Base-by-base conservation (phyloP, 129 eudicot genomes). In the carrot (Daucus carota) region DNA sequence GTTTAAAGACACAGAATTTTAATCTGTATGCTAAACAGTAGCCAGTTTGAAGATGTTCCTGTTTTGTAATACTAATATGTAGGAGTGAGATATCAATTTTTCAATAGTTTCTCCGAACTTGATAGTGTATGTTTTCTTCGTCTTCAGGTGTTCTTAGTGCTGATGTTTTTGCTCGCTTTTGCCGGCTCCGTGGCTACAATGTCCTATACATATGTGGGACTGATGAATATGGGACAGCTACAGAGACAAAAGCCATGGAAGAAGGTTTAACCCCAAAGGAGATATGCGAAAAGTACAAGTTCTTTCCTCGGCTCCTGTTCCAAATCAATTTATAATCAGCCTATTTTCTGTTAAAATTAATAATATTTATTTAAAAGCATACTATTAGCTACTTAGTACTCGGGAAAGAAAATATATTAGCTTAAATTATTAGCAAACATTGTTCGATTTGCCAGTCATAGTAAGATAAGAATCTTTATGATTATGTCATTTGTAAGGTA, bases 171-270 rank as follows among this genome's bases (percentile, higher is more conserved):
- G 81, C 85, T 12, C 76, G 85, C 50, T 81, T 77, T 47, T 81
- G 85, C 52, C 76, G 81, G 38, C 75, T 81, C 12, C 75, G 85
- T 24, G 81, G 81, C 33, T 81, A 81, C 63, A 81, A 81, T 70
- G 75, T 70, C 18, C 12, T 81, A 26, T 81, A 81, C 75, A 65
- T 81, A 34, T 81, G 85, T 34, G 85, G 85, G 50, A 81, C 85
- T 7, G 85, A 81, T 41, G 85, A 81, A 73, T 81, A 81, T 66
- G 85, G n/a, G n/a, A n/a, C n/a, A n/a, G n/a, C n/a, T n/a, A n/a
- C n/a, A n/a, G n/a, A n/a, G n/a, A n/a, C n/a, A 17, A 81, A 81
- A 70, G 85, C 85, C 75, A 45, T 63, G 81, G 81, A 81, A 62
- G 81, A 81, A 73, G 77, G 77, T 22, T 77, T 44, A 16, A 77